These are phyloP conservation scores for Macrolepiota albuminosa DNA, from an alignment of 768 basidiomycete genomes.

Conservation along the genomic window DNA sequence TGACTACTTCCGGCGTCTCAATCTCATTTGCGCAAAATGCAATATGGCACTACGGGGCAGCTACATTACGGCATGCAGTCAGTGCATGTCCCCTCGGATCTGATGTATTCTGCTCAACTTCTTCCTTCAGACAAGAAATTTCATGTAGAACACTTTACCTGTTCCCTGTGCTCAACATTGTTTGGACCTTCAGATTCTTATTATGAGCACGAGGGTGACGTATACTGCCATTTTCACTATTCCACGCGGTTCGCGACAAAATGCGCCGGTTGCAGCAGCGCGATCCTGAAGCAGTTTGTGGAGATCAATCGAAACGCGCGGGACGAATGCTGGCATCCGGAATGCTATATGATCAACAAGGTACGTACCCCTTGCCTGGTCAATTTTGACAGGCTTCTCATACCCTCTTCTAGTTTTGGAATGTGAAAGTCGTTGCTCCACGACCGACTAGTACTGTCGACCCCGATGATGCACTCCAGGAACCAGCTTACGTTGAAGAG, in stretches of 20 bases:
- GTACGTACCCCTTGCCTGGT: conserved; percentile 39
- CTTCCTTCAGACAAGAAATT: conserved; percentile 82
- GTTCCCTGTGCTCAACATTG: conserved; percentile 91
- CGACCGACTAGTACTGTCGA: conserved; percentile 60
- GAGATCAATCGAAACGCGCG: conserved; percentile 98
- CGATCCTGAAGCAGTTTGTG: conserved; percentile 98
- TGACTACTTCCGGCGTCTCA: conserved; percentile 94
- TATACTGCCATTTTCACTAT: conserved; percentile 99
- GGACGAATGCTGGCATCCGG: conserved; percentile 99
- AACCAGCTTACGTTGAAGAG: conserved; percentile 65
- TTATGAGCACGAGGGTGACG: conserved; percentile 97
- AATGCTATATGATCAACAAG: conserved; percentile 99
- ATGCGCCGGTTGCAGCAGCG: conserved; percentile 95
- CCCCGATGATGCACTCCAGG: conserved; percentile 44
- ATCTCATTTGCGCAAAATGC: conserved; percentile 96
- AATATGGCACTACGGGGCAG: conserved; percentile 90
- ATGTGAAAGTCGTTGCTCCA: conserved; percentile 85
- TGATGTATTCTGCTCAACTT: conserved; percentile 10
- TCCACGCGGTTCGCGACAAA: conserved; percentile 98
- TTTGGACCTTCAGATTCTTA: conserved; percentile 99
- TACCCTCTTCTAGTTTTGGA: conserved; percentile 77
- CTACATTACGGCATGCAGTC: conserved; percentile 99
- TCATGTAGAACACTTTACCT: conserved; percentile 99
- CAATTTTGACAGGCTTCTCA: conserved; percentile 2
- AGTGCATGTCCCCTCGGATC: conserved; percentile 19